Conservation (phyloP, 129 eudicot species). For the Pseudognaphalium luteoalbum region DNA sequence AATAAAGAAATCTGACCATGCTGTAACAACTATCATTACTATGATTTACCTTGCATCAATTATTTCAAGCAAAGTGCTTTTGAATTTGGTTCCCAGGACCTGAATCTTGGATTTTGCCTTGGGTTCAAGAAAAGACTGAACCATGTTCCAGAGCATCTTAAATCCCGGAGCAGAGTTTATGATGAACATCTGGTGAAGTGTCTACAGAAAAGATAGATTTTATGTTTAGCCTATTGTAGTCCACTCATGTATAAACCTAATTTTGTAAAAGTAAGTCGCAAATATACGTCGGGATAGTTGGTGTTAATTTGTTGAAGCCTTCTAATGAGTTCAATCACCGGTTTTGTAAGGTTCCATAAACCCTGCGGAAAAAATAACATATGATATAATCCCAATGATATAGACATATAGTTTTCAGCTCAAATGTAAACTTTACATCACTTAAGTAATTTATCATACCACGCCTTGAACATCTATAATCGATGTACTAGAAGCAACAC, state of each 20-base stretch:
- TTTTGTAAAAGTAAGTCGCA: background rate
- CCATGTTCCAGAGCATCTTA: slow-evolving; percentile 67
- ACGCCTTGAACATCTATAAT: slow-evolving; percentile 82
- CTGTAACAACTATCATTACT: background rate
- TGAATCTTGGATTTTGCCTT: slow-evolving; percentile 70
- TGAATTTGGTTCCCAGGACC: slow-evolving; percentile 79
- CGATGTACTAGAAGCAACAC: slow-evolving; percentile 55
- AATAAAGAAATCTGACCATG: background rate
- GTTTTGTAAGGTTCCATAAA: slow-evolving; percentile 49
- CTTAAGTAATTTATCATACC: slow-evolving; percentile 41
- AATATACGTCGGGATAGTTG: slow-evolving; percentile 66
- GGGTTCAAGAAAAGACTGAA: slow-evolving; percentile 71
- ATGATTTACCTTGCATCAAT: slow-evolving; percentile 67
- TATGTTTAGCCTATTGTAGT: background rate
- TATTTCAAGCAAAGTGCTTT: slow-evolving; percentile 69
- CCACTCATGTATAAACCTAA: background rate
- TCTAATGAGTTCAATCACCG: slow-evolving; percentile 61
- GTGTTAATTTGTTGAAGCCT: slow-evolving; percentile 60
- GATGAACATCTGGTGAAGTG: slow-evolving; percentile 73
- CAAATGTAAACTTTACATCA: slow-evolving; percentile 4
- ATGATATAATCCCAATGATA: background rate
- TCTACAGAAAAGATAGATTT: slow-evolving; percentile 42
- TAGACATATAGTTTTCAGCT: background rate
- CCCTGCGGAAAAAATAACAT: slow-evolving; percentile 41
- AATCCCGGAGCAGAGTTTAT: slow-evolving; percentile 83